These are phyloP conservation scores for Penicillium sp. DNA, from an alignment of 2,329 filamentous ascomycete species.

Conservation along the genomic window DNA sequence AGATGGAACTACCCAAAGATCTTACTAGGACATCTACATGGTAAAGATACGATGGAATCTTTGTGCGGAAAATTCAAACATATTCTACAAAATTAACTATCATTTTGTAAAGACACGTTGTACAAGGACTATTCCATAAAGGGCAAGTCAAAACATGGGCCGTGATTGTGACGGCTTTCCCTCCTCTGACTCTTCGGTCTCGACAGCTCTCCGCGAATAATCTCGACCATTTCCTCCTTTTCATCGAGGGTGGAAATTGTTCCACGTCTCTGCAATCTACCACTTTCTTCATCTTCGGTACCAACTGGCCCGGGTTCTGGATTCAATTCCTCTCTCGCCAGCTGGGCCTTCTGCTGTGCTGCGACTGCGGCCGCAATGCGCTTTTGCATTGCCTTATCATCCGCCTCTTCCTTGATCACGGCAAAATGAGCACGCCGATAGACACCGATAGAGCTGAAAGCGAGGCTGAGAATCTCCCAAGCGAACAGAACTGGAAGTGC, in stretches of 20 bases:
- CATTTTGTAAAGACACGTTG: no score
- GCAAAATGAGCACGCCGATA: conserved; percentile 23
- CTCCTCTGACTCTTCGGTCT: not conserved
- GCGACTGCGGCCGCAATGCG: conserved; percentile 9
- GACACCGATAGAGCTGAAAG: conserved; percentile 17
- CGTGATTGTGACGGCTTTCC: no score
- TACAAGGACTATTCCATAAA: no score
- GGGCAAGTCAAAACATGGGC: no score
- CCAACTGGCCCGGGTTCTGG: not conserved
- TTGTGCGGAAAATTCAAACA: no score
- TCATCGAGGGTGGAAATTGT: not conserved
- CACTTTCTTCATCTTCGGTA: not conserved
- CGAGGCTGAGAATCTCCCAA: conserved; percentile 34
- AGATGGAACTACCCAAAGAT: no score
- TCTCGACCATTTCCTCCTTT: not conserved
- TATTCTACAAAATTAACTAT: no score
- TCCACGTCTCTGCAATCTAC: not conserved
- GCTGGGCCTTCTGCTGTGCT: not conserved
- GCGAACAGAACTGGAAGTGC: conserved; percentile 47
- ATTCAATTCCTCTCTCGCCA: not conserved
- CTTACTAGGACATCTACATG: no score
- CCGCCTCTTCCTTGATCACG: conserved; percentile 13
- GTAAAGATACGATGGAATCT: no score
- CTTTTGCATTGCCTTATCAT: conserved; percentile 13
- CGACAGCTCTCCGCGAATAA: not conserved